Conservation (phyloP, 257 asterid species). For the Scutellaria baicalensis region DNA sequence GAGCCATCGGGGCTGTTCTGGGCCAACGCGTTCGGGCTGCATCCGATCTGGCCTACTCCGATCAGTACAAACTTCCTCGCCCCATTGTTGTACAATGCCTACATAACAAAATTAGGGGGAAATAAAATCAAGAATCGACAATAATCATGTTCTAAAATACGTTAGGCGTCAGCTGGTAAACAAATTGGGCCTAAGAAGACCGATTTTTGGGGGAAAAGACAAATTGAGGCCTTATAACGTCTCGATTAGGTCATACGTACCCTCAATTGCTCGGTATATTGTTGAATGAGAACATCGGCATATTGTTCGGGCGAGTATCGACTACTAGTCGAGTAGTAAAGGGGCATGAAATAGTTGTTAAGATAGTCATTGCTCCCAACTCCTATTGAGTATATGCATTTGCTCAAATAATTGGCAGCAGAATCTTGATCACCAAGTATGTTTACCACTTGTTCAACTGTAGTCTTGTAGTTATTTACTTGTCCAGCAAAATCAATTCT, state of each 20-base stretch:
- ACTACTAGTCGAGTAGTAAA: slow-evolving; percentile 28
- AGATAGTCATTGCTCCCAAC: slow-evolving; percentile 65
- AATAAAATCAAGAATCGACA: too few species aligned
- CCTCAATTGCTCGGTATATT: slow-evolving; percentile 33
- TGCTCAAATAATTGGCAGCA: slow-evolving; percentile 29
- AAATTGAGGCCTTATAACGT: too few species aligned
- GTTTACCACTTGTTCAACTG: slow-evolving; percentile 25
- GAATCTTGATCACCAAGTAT: slow-evolving; percentile 24
- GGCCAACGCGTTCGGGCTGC: slow-evolving; percentile 90
- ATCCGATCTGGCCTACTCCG: slow-evolving; percentile 90
- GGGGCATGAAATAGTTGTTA: slow-evolving; percentile 56
- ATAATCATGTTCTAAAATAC: too few species aligned
- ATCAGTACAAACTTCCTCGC: slow-evolving; percentile 66
- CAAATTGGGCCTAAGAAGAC: too few species aligned
- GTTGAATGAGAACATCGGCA: slow-evolving; percentile 40
- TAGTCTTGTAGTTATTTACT: slow-evolving; percentile 40
- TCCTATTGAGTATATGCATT: slow-evolving; percentile 45
- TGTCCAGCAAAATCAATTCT: slow-evolving; percentile 33
- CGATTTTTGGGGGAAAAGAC: too few species aligned
- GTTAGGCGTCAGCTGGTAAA: too few species aligned
- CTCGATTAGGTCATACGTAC: slow-evolving; percentile 1
- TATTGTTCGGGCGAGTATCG: slow-evolving; percentile 35
- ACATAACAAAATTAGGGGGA: neutral
- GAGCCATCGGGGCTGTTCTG: slow-evolving; percentile 82
- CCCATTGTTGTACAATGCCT: slow-evolving; percentile 56